These are phyloP conservation scores for Colletotrichum cuscutae DNA, from an alignment of 2,329 filamentous ascomycete genomes.

Conservation along the genomic window DNA sequence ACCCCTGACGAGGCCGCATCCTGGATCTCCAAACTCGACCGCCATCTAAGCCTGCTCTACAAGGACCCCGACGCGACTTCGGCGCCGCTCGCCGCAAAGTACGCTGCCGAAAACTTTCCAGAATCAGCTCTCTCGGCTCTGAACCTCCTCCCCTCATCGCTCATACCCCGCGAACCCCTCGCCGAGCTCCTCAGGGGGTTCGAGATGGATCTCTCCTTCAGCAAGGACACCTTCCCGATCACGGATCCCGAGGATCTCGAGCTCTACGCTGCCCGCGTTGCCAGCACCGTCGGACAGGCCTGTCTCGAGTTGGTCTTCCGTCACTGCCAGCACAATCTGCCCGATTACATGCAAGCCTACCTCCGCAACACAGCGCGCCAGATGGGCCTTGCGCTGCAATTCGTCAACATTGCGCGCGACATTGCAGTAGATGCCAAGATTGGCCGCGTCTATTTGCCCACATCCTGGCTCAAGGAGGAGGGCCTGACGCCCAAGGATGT, in stretches of 20 bases:
- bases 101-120: constrained; percentile 63
- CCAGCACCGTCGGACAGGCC: constrained; percentile 77
- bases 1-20: constrained; percentile 60
- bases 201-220: constrained; percentile 72
- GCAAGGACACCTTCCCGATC: constrained; percentile 61
- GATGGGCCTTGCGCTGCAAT: constrained; percentile 82
- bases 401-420: constrained; percentile 81
- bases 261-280: constrained; percentile 73
- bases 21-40: constrained; percentile 69
- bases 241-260: constrained; percentile 67
- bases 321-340: constrained; percentile 54
- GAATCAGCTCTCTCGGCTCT: constrained; percentile 62
- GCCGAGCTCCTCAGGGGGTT: constrained; percentile 75
- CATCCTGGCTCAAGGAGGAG: constrained; percentile 69
- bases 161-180: constrained; percentile 68
- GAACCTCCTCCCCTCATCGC: constrained; percentile 65
- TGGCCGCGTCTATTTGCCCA: constrained; percentile 75
- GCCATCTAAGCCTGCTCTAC: constrained; percentile 67
- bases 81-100: constrained; percentile 39
- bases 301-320: constrained; percentile 74
- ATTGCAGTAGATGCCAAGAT: constrained; percentile 74
- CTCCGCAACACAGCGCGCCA: constrained; percentile 67
- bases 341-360: constrained; percentile 45
- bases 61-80: constrained; percentile 38
- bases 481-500: constrained; percentile 65